Evolutionary conservation across 2,329 filamentous ascomycete species (phyloP).

Genomic region (Fusarium protoensiforme): DNA sequence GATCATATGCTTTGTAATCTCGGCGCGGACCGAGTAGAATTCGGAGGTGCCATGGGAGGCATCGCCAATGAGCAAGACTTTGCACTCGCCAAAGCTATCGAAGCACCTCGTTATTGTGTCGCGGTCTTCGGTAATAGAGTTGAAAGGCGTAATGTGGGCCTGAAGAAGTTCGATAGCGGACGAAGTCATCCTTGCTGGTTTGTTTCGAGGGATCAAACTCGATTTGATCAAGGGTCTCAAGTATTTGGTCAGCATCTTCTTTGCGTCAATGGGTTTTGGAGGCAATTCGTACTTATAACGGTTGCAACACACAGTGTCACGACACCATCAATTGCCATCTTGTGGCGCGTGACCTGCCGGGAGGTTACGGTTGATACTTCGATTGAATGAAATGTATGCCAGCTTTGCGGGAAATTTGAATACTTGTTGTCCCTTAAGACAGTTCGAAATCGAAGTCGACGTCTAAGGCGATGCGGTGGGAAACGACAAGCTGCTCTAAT

Average conservation of each 20-base stretch:
- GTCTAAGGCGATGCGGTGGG: background rate
- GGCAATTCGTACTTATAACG: background rate
- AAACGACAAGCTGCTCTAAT: background rate
- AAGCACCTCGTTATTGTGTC: constrained; percentile 13
- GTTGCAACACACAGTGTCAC: background rate
- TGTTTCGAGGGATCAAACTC: background rate
- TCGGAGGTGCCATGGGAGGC: constrained; percentile 27
- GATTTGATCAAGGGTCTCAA: background rate
- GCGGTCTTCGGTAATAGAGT: constrained; percentile 4
- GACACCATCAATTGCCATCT: background rate
- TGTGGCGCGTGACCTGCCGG: constrained; percentile 11
- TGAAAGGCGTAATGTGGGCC: constrained; percentile 13
- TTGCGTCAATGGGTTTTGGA: background rate
- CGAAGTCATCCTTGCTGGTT: constrained; percentile 5
- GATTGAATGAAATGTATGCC: background rate
- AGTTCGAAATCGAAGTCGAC: background rate
- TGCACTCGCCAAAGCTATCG: constrained; percentile 22
- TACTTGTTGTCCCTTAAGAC: background rate
- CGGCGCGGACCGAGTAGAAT: constrained; percentile 19
- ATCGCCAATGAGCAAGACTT: constrained; percentile 21
- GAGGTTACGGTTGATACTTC: background rate
- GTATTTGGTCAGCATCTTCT: background rate
- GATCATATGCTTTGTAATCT: constrained; percentile 31
- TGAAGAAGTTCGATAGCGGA: constrained; percentile 13
- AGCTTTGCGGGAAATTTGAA: no score